Evolutionary conservation across 2,329 filamentous ascomycete genomes (phyloP), one percentile per base, ranked within the genome.

Genomic region (Apiospora marii): DNA sequence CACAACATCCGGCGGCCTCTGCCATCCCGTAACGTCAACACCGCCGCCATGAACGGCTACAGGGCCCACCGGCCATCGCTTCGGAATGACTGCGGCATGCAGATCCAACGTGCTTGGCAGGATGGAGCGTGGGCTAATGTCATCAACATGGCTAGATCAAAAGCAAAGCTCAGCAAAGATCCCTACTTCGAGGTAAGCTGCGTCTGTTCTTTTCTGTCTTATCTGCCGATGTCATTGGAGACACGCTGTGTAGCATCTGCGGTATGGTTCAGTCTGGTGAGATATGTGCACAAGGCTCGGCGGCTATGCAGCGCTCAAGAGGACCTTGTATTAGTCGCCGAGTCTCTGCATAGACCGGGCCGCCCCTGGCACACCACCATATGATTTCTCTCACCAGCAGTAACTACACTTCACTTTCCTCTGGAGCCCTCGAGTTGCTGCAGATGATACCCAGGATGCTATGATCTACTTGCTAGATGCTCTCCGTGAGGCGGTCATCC

Each of bases 71-170:
- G 68, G 70, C 72, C 74, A 5, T 27, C 74, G 16, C 69, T 78
- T 46, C 76, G 75, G 64, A 37, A 68, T 6, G 71, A 72, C 14
- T 75, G 74, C 1, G 73, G 74, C 12, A 24, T 87, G 69, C 86
- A 88, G 81, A 83, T 91, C 13, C 86, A 89, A 81, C 83, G 85
- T 19, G 87, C 87, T 70, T 91, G 89, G 72, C 82, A 83, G 53
- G 87, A 89, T 71, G 83, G 85, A 70, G 88, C 88, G 79, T 91
- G 88, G 89, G 75, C 82, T 24, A 81, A 82, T 22, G 87, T 85
- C 70, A 81, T 86, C 37, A 87, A 85, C 41, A 82, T 90, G 19
- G 88, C 89, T 19, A 86, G 87, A 74, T 87, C 88, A 79, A 83
- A 87, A 41, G 82, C 83, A 72, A 85, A 85, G 75, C 79, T 82